Evolutionary conservation across 1,284 basidiomycete species (phyloP).

Genomic region (Sanghuangporus weigelae): DNA sequence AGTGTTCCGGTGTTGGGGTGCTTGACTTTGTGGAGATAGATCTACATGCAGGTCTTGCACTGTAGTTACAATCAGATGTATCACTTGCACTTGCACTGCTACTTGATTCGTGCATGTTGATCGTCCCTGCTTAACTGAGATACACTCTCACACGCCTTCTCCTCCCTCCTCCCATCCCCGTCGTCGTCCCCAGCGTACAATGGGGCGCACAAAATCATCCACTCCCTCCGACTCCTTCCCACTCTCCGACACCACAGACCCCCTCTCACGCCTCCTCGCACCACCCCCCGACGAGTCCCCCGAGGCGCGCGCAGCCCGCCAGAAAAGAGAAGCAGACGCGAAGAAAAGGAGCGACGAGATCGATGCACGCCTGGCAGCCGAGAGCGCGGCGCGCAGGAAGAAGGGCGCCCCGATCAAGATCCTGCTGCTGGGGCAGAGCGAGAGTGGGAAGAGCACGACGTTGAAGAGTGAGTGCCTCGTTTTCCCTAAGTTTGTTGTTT

Average conservation of each 20-base stretch:
- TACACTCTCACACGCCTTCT: no score
- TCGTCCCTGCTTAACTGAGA: no score
- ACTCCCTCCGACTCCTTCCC: not conserved
- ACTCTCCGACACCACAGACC: slow-evolving; percentile 7
- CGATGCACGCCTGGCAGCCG: slow-evolving; percentile 48
- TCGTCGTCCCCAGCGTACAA: not conserved
- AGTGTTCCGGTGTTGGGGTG: no score
- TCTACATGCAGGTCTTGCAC: no score
- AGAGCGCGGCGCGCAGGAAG: slow-evolving; percentile 39
- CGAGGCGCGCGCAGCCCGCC: slow-evolving; percentile 28
- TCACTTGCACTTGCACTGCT: no score
- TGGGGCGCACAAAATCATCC: not conserved
- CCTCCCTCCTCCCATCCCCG: no score
- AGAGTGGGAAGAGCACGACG: slow-evolving; percentile 54
- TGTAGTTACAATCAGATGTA: no score
- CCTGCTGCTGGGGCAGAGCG: slow-evolving; percentile 56
- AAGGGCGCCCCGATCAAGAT: slow-evolving; percentile 45
- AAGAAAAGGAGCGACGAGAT: slow-evolving; percentile 49
- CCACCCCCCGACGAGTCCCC: slow-evolving; percentile 16
- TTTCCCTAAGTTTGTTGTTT: not conserved
- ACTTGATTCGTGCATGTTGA: no score
- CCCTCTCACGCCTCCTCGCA: slow-evolving; percentile 3
- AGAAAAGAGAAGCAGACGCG: slow-evolving; percentile 45
- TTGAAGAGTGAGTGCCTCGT: slow-evolving; percentile 38
- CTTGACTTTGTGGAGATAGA: no score